Conservation (phyloP, 2,329 filamentous ascomycete genomes). For the Purpureocillium lavendulum region DNA sequence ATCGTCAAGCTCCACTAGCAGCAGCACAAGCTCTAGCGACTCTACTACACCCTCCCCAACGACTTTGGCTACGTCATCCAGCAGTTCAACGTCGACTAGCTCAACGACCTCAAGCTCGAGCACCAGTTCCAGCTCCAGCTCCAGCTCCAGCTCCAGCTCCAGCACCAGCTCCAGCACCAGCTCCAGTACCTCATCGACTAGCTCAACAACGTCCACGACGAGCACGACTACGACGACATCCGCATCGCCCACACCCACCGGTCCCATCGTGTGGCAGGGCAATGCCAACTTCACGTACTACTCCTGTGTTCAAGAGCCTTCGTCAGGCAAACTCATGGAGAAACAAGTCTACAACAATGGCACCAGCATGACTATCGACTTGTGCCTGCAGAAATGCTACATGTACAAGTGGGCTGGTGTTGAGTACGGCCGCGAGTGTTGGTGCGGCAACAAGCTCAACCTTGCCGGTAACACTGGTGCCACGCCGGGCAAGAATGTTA, state of each 20-base stretch:
- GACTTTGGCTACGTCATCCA: background rate
- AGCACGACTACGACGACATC: conserved; percentile 1
- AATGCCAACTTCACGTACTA: conserved; percentile 29
- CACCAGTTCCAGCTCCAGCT: background rate
- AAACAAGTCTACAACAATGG: conserved; percentile 19
- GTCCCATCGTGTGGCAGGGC: conserved; percentile 19
- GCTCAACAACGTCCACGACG: no score
- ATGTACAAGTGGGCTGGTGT: conserved; percentile 26
- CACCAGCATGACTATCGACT: conserved; percentile 23
- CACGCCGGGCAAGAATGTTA: conserved; percentile 19
- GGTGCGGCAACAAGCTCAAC: conserved; percentile 24
- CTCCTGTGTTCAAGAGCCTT: conserved; percentile 24
- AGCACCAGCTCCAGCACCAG: conserved; percentile 1
- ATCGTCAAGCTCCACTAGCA: conserved; percentile 1
- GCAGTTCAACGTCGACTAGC: conserved; percentile 1
- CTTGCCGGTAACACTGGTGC: conserved; percentile 14
- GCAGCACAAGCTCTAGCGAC: background rate
- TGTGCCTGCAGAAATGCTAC: conserved; percentile 22
- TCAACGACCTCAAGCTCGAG: conserved; percentile 4
- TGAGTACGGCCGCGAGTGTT: conserved; percentile 29
- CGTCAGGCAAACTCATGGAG: conserved; percentile 20
- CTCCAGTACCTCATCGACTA: no score
- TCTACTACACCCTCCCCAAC: background rate
- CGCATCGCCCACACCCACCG: conserved; percentile 9
- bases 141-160: background rate